Base-by-base conservation (phyloP, 495 filamentous ascomycete genomes). In the Daldinia grandis region DNA sequence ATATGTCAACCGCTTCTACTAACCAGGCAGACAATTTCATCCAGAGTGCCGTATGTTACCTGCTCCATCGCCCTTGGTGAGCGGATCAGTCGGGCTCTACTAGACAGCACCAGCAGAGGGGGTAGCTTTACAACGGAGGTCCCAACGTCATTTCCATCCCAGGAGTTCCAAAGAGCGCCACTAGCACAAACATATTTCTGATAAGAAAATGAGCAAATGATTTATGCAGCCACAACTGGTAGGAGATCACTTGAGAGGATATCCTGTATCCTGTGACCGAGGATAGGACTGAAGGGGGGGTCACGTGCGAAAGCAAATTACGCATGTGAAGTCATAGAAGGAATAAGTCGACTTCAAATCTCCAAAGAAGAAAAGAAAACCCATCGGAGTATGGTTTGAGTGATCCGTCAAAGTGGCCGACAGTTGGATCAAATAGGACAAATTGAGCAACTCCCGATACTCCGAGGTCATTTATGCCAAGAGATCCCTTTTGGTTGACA, bases 391-490 rank as follows among this genome's bases (percentile, higher is more conserved):
- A 30, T 55, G 25, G 12, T 17, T 21, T 17, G 28, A 60, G 30
- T 37, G 25, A 54, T 38, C 51, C 57, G 58, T 58, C 30, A 21
- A 67, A 54, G 57, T 44, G 49, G 38, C 56, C 56, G 44, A 68
- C 30, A 51, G 56, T 44, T 44, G 37, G 60, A n/a, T 67, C 33
- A 50, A 30, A 64, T 55, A 73, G 61, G 67, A 59, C 65, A 62
- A 64, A 53, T 64, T 62, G 58, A 53, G 27, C 31, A 42, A 62
- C 37, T 69, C 65, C 70, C 70, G 70, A 73, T 55, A 62, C 62
- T 61, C 65, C 65, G 70, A 69, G 50, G 60, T 68, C 59, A 51
- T 8, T 65, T 21, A 42, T 27, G 70, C 70, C 65, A 73, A 69
- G 70, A 72, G 42, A 62, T 57, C 47, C 21, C 19, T 68, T 68